Percentiles rank a stretch among this genome's conserved stretches.
phyloP scores from a whole-genome alignment of 106 monocot genomes.

The Dioscorea dumetorum region DNA sequence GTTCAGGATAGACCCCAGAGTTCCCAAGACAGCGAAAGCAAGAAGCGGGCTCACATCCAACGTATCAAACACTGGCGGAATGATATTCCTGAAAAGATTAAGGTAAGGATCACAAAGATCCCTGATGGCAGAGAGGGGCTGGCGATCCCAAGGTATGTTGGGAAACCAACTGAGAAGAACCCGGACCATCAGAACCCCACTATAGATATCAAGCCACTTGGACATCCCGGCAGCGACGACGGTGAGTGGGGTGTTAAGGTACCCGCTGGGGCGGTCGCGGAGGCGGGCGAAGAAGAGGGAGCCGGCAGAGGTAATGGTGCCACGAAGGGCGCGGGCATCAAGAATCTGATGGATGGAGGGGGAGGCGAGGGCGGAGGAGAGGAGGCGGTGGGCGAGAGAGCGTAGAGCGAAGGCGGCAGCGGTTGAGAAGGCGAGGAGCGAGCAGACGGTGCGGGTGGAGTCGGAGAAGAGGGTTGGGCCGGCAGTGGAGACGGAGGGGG shows the following conservation, averaged over 20 bases:
- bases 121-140: conserved; percentile 80
- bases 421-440: not conserved
- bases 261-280: conserved; percentile 43
- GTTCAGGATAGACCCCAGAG: conserved; percentile 63
- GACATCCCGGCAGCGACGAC: conserved; percentile 66
- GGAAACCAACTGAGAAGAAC: conserved; percentile 87
- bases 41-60: conserved; percentile 80
- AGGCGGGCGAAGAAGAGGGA: conserved; percentile 53
- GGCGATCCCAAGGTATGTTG: conserved; percentile 81
- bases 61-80: conserved; percentile 74
- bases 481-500: conserved; percentile 2
- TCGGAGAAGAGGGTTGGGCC: conserved; percentile 11
- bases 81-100: conserved; percentile 68
- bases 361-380: conserved; percentile 1
- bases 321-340: conserved; percentile 1
- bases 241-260: conserved; percentile 66
- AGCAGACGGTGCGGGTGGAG: conserved; percentile 9
- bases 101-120: conserved; percentile 81
- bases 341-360: not conserved
- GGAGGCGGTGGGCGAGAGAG: conserved; percentile 5
- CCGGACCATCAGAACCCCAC: conserved; percentile 69
- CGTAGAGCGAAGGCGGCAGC: not conserved
- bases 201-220: conserved; percentile 78
- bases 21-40: conserved; percentile 69
- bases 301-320: conserved; percentile 7